phyloP scores from a whole-genome alignment of 345 rosid genomes.

The Eucalyptus regnans region DNA sequence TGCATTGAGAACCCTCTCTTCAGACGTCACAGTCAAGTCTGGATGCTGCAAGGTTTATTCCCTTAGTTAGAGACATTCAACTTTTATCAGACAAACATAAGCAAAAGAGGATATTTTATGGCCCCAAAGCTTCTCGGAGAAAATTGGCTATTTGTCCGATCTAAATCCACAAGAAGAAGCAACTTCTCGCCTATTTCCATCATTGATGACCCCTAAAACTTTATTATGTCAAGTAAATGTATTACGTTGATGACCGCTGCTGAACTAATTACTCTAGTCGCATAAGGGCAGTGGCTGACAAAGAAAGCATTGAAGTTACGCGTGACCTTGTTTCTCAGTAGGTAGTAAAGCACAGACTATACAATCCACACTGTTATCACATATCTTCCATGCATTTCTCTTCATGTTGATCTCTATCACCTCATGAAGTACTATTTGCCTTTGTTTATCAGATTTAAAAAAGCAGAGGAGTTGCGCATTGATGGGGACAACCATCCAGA shows the following conservation, averaged over 20 bases:
- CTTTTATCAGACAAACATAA: neutral
- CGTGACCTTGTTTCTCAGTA: neutral
- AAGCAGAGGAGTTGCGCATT: neutral
- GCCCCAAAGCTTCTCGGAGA: neutral
- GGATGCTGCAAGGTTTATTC: slow-evolving; percentile 59
- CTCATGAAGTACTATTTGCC: neutral
- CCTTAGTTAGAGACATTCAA: neutral
- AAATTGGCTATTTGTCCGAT: neutral
- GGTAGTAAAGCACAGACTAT: neutral
- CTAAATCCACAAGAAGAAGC: neutral
- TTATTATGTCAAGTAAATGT: neutral
- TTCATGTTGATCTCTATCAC: neutral
- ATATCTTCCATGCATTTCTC: neutral
- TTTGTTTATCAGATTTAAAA: neutral
- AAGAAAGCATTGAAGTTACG: neutral
- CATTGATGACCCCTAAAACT: neutral
- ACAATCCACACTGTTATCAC: neutral
- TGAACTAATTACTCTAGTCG: neutral
- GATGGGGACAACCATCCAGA: neutral
- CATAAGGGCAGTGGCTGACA: neutral
- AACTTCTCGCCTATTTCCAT: neutral
- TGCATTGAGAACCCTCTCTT: slow-evolving; percentile 84
- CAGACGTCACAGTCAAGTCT: slow-evolving; percentile 87
- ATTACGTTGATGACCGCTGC: neutral
- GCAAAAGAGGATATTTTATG: neutral